phyloP scores from a whole-genome alignment of 1,284 basidiomycete genomes.

The Salmacisia buchloeana region DNA sequence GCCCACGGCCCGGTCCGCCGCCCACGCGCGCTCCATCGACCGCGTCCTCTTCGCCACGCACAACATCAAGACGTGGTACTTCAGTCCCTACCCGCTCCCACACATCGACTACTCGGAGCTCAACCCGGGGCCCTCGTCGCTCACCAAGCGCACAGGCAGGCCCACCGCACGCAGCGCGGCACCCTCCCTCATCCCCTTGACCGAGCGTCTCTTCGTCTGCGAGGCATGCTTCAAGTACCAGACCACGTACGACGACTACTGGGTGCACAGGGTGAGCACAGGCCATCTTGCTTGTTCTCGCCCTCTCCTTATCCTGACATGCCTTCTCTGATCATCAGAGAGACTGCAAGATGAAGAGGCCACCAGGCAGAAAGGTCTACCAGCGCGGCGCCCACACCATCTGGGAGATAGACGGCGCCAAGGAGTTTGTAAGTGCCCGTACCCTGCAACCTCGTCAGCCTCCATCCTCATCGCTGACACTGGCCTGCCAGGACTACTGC shows the following conservation, averaged over 20 bases:
- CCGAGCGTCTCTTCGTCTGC: constrained; percentile 60
- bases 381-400: constrained; percentile 82
- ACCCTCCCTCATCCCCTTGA: neutral
- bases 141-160: neutral
- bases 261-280: constrained; percentile 24
- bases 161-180: neutral
- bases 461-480: neutral
- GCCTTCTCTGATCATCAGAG: constrained; percentile 56
- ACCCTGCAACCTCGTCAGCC: neutral
- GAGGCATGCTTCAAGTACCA: constrained; percentile 96
- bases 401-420: constrained; percentile 89
- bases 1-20: neutral
- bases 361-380: constrained; percentile 86
- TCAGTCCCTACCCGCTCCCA: constrained; percentile 47
- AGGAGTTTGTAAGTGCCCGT: constrained; percentile 63
- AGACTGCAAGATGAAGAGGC: constrained; percentile 66
- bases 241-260: constrained; percentile 47
- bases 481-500: constrained; percentile 70
- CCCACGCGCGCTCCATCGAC: constrained; percentile 5
- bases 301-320: neutral
- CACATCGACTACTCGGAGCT: constrained; percentile 14
- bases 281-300: neutral
- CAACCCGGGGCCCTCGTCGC: constrained; percentile 2
- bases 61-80: constrained; percentile 50
- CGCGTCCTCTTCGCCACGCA: constrained; percentile 46